Evolutionary conservation across 768 basidiomycete genomes (phyloP).

Genomic region (Lentinus tigrinus): DNA sequence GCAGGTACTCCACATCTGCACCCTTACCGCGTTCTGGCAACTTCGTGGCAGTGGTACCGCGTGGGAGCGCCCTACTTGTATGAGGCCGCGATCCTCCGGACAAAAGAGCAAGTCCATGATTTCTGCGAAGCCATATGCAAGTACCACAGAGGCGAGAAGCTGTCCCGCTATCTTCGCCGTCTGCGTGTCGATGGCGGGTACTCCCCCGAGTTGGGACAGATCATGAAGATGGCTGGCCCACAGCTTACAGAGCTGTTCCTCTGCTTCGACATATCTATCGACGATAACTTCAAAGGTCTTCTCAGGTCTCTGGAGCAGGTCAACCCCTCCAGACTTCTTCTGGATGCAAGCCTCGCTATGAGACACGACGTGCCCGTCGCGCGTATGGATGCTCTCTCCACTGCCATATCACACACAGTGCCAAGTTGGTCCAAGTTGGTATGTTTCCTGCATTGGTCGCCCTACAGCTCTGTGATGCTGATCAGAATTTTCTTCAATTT

Average conservation of each 20-base stretch:
- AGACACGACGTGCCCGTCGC: background rate
- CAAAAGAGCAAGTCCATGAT: background rate
- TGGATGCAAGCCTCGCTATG: background rate
- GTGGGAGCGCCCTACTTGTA: background rate
- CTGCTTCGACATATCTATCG: background rate
- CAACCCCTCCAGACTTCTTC: background rate
- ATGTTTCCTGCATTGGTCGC: background rate
- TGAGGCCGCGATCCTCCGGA: constrained; percentile 7
- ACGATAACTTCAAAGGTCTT: background rate
- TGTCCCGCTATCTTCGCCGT: background rate
- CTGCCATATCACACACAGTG: background rate
- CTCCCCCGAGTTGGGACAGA: background rate
- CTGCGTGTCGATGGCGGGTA: constrained; percentile 3
- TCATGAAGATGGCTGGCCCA: background rate
- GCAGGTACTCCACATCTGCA: background rate
- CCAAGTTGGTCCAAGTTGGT: constrained; percentile 1
- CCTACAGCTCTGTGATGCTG: background rate
- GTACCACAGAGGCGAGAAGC: background rate
- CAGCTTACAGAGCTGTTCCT: background rate
- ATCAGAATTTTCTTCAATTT: too few species aligned
- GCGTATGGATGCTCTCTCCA: background rate
- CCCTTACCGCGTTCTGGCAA: background rate
- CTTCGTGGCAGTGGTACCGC: constrained; percentile 1
- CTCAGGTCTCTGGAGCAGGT: background rate
- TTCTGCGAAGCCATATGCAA: background rate